Percentiles rank a stretch among this genome's conserved stretches.
Conservation (phyloP, 805 yeast genomes). For the Candida xyloterini region DNA sequence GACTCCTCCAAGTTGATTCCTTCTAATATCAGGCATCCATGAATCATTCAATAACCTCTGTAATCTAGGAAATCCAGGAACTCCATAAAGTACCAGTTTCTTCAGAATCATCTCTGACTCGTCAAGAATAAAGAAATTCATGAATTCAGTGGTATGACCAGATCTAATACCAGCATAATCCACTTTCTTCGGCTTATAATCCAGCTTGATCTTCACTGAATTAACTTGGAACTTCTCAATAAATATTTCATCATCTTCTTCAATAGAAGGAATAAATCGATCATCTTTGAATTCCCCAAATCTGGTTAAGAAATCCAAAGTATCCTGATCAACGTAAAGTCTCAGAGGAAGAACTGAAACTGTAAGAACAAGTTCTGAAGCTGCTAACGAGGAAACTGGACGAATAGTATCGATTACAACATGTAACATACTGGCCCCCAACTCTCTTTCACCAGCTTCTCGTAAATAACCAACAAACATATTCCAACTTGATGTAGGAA, state of each 20-base stretch:
- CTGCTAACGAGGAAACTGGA: conserved; percentile 62
- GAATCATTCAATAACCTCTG: conserved; percentile 53
- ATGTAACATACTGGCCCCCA: conserved; percentile 60
- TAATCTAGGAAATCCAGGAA: conserved; percentile 67
- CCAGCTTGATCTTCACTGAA: conserved; percentile 62
- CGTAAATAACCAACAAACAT: conserved; percentile 70
- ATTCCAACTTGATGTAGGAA: conserved; percentile 89
- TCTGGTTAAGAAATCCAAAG: conserved; percentile 76
- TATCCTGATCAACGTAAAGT: conserved; percentile 88
- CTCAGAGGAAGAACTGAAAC: conserved; percentile 68
- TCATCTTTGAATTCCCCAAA: conserved; percentile 78
- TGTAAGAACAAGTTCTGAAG: conserved; percentile 60
- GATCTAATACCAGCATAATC: conserved; percentile 83
- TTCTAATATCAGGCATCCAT: conserved; percentile 87
- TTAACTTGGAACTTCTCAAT: conserved; percentile 66
- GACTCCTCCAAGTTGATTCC: conserved; percentile 77
- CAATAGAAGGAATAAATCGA: conserved; percentile 52
- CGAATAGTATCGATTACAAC: conserved; percentile 54
- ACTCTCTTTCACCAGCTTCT: conserved; percentile 67
- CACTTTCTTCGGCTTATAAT: conserved; percentile 87
- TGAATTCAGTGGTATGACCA: conserved; percentile 81
- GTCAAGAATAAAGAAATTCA: conserved; percentile 85
- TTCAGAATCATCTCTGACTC: conserved; percentile 73
- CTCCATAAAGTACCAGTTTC: conserved; percentile 65
- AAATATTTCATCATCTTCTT: conserved; percentile 53